These are phyloP conservation scores for Phylloporus scabripes DNA, from an alignment of 768 basidiomycete genomes.

Conservation along the genomic window DNA sequence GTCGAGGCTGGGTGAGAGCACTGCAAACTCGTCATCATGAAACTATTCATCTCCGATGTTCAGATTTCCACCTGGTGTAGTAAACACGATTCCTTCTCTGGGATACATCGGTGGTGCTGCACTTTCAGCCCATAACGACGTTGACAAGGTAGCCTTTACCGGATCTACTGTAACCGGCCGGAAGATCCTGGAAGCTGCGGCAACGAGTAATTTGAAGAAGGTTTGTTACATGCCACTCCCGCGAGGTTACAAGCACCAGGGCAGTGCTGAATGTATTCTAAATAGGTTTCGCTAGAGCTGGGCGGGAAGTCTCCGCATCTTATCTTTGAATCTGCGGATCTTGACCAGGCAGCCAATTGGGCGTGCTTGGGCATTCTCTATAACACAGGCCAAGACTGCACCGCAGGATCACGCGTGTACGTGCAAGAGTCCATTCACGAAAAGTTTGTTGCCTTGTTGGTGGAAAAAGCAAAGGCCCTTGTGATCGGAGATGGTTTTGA, in stretches of 20 bases:
- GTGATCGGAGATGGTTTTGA: slow-evolving; percentile 81
- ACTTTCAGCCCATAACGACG: slow-evolving; percentile 71
- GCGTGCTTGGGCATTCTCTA: slow-evolving; percentile 80
- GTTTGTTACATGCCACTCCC: slow-evolving; percentile 35
- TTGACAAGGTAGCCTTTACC: slow-evolving; percentile 95
- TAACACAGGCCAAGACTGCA: slow-evolving; percentile 91
- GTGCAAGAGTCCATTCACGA: slow-evolving; percentile 88
- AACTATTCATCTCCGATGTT: slow-evolving; percentile 9
- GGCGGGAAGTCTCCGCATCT: slow-evolving; percentile 91
- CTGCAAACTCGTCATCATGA: slow-evolving; percentile 6
- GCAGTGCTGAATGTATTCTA: slow-evolving; percentile 9
- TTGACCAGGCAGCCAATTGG: slow-evolving; percentile 85
- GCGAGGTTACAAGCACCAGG: slow-evolving; percentile 19
- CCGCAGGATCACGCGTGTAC: slow-evolving; percentile 85
- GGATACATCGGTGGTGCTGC: slow-evolving; percentile 83
- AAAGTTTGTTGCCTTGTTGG: slow-evolving; percentile 65
- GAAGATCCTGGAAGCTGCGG: slow-evolving; percentile 87
- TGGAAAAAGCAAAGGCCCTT: slow-evolving; percentile 60
- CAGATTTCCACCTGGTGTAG: slow-evolving; percentile 86
- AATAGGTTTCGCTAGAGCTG: slow-evolving; percentile 82
- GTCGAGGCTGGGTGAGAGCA: slow-evolving; percentile 71
- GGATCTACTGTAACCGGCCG: slow-evolving; percentile 88
- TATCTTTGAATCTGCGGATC: slow-evolving; percentile 85
- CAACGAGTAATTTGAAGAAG: slow-evolving; percentile 93
- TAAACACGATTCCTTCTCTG: slow-evolving; percentile 83